phyloP scores from a whole-genome alignment of 768 basidiomycete species.

The Galerina sulciceps region DNA sequence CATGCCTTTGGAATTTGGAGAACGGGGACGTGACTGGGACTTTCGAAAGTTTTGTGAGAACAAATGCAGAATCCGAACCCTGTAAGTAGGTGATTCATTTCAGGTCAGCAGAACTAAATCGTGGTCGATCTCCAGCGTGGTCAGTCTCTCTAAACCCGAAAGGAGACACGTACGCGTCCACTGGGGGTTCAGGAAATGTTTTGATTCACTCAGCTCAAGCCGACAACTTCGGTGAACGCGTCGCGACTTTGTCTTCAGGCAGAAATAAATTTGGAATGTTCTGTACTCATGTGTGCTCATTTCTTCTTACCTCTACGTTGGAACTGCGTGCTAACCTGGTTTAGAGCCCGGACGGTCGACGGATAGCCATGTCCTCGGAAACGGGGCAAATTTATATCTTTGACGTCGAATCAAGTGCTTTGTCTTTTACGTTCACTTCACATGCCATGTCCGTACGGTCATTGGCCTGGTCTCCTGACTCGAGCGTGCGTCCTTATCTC shows the following conservation, averaged over 20 bases:
- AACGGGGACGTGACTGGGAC: conserved; percentile 63
- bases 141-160: conserved; percentile 81
- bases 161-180: conserved; percentile 74
- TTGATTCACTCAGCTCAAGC: conserved; percentile 71
- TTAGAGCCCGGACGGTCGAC: conserved; percentile 88
- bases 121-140: conserved; percentile 60
- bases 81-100: conserved; percentile 48
- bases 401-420: conserved; percentile 69
- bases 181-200: conserved; percentile 73
- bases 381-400: conserved; percentile 89
- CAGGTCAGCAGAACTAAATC: background rate
- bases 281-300: conserved; percentile 63
- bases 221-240: conserved; percentile 68
- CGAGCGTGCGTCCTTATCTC: conserved; percentile 60
- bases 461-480: conserved; percentile 88
- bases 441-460: conserved; percentile 92
- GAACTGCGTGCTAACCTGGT: background rate
- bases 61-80: conserved; percentile 63
- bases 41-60: conserved; percentile 74
- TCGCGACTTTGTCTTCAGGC: conserved; percentile 64
- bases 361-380: conserved; percentile 82
- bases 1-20: conserved; percentile 72
- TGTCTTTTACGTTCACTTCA: conserved; percentile 76
- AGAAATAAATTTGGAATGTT: conserved; percentile 79
- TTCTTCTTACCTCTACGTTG: conserved; percentile 1